These are phyloP conservation scores for Firmiana major DNA, from an alignment of 345 rosid species.

Conservation along the genomic window DNA sequence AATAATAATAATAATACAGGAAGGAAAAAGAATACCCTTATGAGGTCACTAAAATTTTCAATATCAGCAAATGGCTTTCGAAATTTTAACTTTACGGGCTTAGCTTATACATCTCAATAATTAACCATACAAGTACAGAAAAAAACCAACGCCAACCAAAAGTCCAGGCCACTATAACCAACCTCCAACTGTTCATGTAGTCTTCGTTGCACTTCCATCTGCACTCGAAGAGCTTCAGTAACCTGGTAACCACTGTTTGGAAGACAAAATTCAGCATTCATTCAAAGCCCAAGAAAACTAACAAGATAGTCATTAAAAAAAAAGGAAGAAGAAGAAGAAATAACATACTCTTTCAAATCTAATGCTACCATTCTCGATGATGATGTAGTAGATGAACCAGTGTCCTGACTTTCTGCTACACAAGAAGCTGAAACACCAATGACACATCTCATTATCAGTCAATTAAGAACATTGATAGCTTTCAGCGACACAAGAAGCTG, in stretches of 20 bases:
- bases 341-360: conserved; percentile 72
- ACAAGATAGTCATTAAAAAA: neutral
- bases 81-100: neutral
- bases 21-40: neutral
- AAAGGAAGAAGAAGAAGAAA: conserved; percentile 15
- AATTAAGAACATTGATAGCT: neutral
- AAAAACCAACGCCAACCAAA: neutral
- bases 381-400: conserved; percentile 66
- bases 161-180: conserved; percentile 16
- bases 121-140: neutral
- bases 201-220: conserved; percentile 96
- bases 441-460: conserved; percentile 11
- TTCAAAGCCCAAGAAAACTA: neutral
- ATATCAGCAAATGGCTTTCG: neutral
- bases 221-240: conserved; percentile 86
- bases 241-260: conserved; percentile 72
- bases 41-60: neutral
- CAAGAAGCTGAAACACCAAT: conserved; percentile 49
- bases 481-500: conserved; percentile 57
- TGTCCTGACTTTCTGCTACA: conserved; percentile 80
- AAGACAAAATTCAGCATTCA: conserved; percentile 21
- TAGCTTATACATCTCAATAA: neutral
- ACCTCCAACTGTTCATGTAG: conserved; percentile 96
- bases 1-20: neutral
- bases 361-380: conserved; percentile 59